Evolutionary conservation across 2,329 filamentous ascomycete species (phyloP).

Genomic region (Calonectria pteridis): DNA sequence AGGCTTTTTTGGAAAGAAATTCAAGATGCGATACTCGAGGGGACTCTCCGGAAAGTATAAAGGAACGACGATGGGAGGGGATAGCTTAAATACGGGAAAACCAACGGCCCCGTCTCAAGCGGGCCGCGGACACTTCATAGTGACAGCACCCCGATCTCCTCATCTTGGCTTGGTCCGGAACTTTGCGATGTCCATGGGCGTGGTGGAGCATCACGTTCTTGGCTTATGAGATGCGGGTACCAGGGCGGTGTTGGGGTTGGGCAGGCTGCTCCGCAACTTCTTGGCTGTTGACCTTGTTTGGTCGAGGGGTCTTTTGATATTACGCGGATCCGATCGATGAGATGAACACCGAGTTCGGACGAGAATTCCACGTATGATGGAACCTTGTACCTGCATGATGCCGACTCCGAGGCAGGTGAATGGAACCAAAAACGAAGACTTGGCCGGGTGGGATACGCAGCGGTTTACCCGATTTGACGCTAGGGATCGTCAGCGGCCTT

Average conservation of each 20-base stretch:
- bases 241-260: slow-evolving; percentile 1
- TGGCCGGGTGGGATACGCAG: background rate
- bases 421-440: background rate
- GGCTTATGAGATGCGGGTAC: slow-evolving; percentile 34
- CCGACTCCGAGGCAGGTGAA: background rate
- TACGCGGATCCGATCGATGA: slow-evolving; percentile 40
- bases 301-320: background rate
- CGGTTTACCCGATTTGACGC: background rate
- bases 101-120: background rate
- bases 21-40: background rate
- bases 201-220: slow-evolving; percentile 34
- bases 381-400: background rate
- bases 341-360: slow-evolving; percentile 28
- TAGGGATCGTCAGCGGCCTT: background rate
- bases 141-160: background rate
- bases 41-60: background rate
- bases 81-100: background rate
- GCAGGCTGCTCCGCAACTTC: background rate
- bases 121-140: slow-evolving; percentile 15
- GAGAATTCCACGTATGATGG: background rate
- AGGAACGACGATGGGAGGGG: background rate
- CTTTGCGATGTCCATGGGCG: slow-evolving; percentile 6
- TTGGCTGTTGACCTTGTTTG: background rate
- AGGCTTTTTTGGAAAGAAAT: slow-evolving; percentile 11
- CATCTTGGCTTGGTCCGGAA: background rate